Conservation (phyloP, 108 stramenopile species). For the Aureococcus anophagefferens region DNA sequence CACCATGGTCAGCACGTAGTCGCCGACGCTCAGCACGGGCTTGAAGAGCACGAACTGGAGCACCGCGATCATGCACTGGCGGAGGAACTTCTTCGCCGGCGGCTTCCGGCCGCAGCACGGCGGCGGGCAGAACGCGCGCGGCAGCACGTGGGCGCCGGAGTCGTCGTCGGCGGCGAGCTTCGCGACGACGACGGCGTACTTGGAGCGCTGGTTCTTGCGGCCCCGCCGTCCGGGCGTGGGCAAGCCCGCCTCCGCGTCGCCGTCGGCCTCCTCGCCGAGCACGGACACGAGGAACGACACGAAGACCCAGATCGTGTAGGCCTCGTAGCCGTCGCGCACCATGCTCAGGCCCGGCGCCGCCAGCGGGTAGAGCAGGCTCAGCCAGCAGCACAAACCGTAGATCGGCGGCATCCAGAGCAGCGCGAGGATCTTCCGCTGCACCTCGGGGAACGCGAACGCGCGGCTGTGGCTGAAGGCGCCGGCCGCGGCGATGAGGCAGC, state of each 20-base stretch:
- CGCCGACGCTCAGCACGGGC: slow-evolving; percentile 5
- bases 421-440: slow-evolving; percentile 31
- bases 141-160: neutral
- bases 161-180: too few relatives aligned
- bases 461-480: slow-evolving; percentile 7
- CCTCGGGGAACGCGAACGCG: slow-evolving; percentile 11
- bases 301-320: slow-evolving; percentile 37
- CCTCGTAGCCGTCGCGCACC: slow-evolving; percentile 30
- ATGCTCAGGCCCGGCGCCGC: slow-evolving; percentile 4
- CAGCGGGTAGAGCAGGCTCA: slow-evolving; percentile 12
- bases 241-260: neutral
- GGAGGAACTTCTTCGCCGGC: neutral
- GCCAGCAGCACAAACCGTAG: slow-evolving; percentile 34
- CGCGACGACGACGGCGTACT: too few relatives aligned
- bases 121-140: neutral
- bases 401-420: slow-evolving; percentile 45
- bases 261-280: neutral
- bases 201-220: too few relatives aligned
- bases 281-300: neutral
- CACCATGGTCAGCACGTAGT: neutral
- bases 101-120: neutral
- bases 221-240: neutral
- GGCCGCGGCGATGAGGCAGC: neutral
- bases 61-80: neutral
- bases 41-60: slow-evolving; percentile 39